Conservation (phyloP, 441 rosid species). For the Kokia cookei region DNA sequence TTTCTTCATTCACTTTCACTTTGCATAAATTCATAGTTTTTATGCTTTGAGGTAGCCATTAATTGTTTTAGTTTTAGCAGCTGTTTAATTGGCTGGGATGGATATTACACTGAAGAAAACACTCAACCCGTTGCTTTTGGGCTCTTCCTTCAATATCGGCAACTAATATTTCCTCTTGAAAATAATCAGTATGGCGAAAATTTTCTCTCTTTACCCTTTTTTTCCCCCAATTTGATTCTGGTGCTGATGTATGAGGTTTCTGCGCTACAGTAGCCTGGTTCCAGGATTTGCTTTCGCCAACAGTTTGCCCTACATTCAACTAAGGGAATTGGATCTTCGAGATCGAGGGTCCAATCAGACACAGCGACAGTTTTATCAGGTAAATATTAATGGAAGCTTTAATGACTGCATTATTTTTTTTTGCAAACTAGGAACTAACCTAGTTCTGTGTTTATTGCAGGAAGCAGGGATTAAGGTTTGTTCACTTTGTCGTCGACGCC, state of each 20-base stretch:
- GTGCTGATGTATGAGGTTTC: not conserved
- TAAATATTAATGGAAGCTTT: slow-evolving; percentile 11
- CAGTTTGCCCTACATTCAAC: slow-evolving; percentile 43
- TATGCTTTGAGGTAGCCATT: not conserved
- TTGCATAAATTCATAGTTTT: not conserved
- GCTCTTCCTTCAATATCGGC: slow-evolving; percentile 43
- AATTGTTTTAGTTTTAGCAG: slow-evolving; percentile 25
- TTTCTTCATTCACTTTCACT: not conserved
- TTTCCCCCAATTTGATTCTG: not conserved
- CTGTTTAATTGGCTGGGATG: slow-evolving; percentile 45
- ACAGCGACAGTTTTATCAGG: slow-evolving; percentile 68
- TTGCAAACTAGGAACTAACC: not conserved
- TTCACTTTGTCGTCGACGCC: not conserved
- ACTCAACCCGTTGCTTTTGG: slow-evolving; percentile 32
- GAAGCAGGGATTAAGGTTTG: slow-evolving; percentile 81
- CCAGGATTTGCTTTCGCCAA: slow-evolving; percentile 69
- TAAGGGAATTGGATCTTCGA: slow-evolving; percentile 35
- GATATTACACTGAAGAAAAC: slow-evolving; percentile 35
- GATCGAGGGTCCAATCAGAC: slow-evolving; percentile 25
- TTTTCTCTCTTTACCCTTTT: not conserved
- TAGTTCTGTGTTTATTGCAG: slow-evolving; percentile 31
- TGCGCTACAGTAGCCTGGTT: slow-evolving; percentile 26
- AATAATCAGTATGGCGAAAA: slow-evolving; percentile 6
- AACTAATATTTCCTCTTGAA: slow-evolving; percentile 26
- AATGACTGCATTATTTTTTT: not conserved